These are phyloP conservation scores for Trichosporon sp. DNA, from an alignment of 1,284 basidiomycete genomes.

Conservation along the genomic window DNA sequence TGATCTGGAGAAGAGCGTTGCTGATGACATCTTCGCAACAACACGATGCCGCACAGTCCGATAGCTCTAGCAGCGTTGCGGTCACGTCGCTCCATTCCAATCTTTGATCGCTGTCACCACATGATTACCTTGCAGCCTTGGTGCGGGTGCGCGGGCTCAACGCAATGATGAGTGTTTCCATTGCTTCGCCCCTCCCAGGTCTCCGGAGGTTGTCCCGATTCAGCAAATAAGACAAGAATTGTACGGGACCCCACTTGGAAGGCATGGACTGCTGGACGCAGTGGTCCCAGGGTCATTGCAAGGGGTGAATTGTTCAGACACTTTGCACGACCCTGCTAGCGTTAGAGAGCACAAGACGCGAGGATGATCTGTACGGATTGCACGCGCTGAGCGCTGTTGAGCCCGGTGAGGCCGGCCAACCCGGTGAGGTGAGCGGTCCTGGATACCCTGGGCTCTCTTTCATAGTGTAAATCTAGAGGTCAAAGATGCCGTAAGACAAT, in stretches of 20 bases:
- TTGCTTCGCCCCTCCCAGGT: constrained; percentile 3
- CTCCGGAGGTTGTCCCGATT: constrained; percentile 1
- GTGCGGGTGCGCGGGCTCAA: not conserved
- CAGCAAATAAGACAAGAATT: not conserved
- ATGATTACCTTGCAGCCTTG: not conserved
- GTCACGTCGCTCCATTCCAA: not conserved
- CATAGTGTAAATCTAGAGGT: not conserved
- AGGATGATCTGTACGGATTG: not conserved
- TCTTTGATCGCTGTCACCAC: not conserved
- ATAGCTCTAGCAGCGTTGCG: not conserved
- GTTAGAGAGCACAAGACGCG: not conserved
- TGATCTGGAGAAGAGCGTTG: no score
- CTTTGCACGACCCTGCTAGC: constrained; percentile 3
- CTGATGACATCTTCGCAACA: not conserved
- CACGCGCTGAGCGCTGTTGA: not conserved
- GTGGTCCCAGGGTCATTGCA: not conserved
- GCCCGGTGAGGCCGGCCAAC: not conserved
- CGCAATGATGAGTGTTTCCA: constrained; percentile 10
- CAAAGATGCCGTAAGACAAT: not conserved
- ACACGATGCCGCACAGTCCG: not conserved
- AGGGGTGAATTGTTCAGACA: constrained; percentile 8
- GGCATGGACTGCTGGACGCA: constrained; percentile 4
- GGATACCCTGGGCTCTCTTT: not conserved
- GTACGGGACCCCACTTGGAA: constrained; percentile 15
- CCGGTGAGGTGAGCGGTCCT: not conserved